Percentiles rank a stretch among this genome's conserved stretches.
Conservation (phyloP, 805 yeast species). For the Starmera dryadoides region DNA sequence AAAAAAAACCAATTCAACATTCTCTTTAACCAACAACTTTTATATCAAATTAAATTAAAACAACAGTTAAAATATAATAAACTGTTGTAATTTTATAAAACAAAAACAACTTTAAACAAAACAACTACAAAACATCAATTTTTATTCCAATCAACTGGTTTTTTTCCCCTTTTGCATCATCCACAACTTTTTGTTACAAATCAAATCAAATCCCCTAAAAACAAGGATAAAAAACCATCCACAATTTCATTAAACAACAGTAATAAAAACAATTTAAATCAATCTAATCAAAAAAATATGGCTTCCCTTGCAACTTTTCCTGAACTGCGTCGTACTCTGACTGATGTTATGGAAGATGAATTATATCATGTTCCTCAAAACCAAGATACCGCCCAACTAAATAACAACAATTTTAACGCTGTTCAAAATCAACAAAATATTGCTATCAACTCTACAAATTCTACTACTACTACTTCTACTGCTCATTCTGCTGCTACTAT, state of each 20-base stretch:
- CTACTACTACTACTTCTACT: neutral
- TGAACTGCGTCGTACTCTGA: constrained; percentile 41
- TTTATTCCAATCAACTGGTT: too few relatives aligned
- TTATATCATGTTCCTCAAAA: constrained; percentile 29
- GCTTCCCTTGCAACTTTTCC: constrained; percentile 25
- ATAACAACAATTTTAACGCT: neutral
- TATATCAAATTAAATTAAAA: too few relatives aligned
- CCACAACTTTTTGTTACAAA: too few relatives aligned
- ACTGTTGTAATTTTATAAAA: too few relatives aligned
- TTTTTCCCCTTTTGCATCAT: too few relatives aligned
- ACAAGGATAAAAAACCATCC: neutral
- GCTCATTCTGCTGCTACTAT: neutral
- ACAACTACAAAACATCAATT: too few relatives aligned
- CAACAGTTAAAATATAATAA: too few relatives aligned
- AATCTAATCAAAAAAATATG: neutral
- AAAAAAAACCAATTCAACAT: too few relatives aligned
- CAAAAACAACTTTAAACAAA: too few relatives aligned
- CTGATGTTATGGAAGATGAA: constrained; percentile 57
- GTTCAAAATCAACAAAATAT: constrained; percentile 2
- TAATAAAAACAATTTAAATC: neutral
- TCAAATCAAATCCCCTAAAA: too few relatives aligned
- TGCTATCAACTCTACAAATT: neutral
- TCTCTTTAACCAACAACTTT: too few relatives aligned
- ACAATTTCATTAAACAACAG: neutral
- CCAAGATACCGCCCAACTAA: neutral